Conservation (phyloP, 768 basidiomycete species). For the Asterophora lycoperdoides region DNA sequence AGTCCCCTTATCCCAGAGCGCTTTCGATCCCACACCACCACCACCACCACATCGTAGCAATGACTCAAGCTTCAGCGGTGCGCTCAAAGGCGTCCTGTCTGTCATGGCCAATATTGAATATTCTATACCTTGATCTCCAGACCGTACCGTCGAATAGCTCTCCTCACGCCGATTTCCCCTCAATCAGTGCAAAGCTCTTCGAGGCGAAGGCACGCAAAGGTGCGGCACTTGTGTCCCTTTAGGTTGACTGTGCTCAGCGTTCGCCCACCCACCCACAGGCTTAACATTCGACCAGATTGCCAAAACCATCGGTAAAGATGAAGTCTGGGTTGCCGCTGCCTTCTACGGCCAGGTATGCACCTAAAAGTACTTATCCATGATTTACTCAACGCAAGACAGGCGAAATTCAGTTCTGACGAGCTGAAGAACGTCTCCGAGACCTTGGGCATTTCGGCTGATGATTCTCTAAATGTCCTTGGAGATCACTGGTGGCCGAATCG, state of each 20-base stretch:
- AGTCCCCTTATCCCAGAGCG: slow-evolving; percentile 4
- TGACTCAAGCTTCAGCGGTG: slow-evolving; percentile 30
- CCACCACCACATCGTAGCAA: slow-evolving; percentile 16
- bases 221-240: slow-evolving; percentile 12
- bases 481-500: slow-evolving; percentile 74
- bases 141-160: slow-evolving; percentile 36
- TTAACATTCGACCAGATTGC: slow-evolving; percentile 69
- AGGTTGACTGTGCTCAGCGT: neutral
- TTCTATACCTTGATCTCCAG: slow-evolving; percentile 20
- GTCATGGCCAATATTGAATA: neutral
- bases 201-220: slow-evolving; percentile 69
- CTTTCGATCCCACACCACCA: neutral
- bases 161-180: slow-evolving; percentile 50
- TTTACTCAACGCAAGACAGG: slow-evolving; percentile 33
- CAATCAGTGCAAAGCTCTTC: slow-evolving; percentile 46
- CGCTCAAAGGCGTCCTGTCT: slow-evolving; percentile 1
- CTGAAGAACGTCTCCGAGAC: slow-evolving; percentile 45
- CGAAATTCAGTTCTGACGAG: slow-evolving; percentile 63
- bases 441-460: slow-evolving; percentile 42
- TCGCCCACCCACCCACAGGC: slow-evolving; percentile 31
- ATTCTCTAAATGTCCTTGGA: slow-evolving; percentile 46
- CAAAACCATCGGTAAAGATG: slow-evolving; percentile 62
- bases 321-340: slow-evolving; percentile 78
- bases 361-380: neutral
- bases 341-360: slow-evolving; percentile 70